A percentile compares a stretch with the other conserved stretches of the same genome.
Conservation (phyloP, 805 yeast genomes). For the Kuraishia molischiana region DNA sequence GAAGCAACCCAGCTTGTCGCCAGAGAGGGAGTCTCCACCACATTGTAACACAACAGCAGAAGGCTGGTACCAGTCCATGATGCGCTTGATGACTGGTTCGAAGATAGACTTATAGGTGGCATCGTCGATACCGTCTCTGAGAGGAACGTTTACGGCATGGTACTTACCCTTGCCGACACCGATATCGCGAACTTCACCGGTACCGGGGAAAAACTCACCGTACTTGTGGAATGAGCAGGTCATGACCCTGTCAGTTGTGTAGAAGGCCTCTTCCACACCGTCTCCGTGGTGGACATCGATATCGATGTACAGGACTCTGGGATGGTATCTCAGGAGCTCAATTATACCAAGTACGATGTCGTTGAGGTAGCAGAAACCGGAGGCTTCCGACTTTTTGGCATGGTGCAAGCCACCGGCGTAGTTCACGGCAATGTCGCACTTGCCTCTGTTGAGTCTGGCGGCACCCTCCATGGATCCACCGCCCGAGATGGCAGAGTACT, state of each 20-base stretch:
- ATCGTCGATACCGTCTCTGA: constrained; percentile 92
- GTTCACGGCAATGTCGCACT: constrained; percentile 85
- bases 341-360: constrained; percentile 83
- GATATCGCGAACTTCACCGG: constrained; percentile 76
- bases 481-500: constrained; percentile 69
- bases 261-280: constrained; percentile 92
- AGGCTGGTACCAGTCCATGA: constrained; percentile 86
- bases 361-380: constrained; percentile 86
- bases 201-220: constrained; percentile 91
- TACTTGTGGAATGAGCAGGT: constrained; percentile 87
- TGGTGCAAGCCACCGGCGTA: constrained; percentile 94
- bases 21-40: constrained; percentile 96
- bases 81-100: constrained; percentile 76
- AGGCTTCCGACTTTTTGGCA: constrained; percentile 83
- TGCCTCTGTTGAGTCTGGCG: constrained; percentile 68
- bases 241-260: constrained; percentile 86
- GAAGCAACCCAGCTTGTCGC: constrained; percentile 93
- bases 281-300: constrained; percentile 93
- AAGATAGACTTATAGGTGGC: constrained; percentile 74
- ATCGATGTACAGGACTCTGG: constrained; percentile 81
- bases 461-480: constrained; percentile 92
- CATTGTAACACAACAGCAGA: constrained; percentile 95
- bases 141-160: constrained; percentile 77
- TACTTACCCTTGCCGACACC: constrained; percentile 83
- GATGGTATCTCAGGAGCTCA: constrained; percentile 70